Base-by-base conservation (phyloP, 345 rosid genomes). In the Citrus cavaleriei region DNA sequence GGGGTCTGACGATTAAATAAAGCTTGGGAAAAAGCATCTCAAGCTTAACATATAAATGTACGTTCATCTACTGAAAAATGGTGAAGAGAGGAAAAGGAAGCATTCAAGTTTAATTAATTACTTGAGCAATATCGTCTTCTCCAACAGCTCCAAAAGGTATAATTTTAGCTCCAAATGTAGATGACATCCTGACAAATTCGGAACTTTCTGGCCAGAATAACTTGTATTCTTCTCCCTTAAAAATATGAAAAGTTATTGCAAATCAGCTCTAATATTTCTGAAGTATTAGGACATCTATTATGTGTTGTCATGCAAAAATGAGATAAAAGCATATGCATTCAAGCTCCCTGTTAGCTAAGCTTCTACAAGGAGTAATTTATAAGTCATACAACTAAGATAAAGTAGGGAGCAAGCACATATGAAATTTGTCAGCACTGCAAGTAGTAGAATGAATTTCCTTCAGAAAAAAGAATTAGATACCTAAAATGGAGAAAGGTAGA, bases 141-240 rank as follows among this genome's bases (percentile, higher is more conserved):
- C 98, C 97, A 49, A 93, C 89, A 6, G 84, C 82, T 51, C 92
- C 91, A 75, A 92, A 92, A 66, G 97, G 98, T 32, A 93, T 84
- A 35, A 92, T 93, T 67, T 87, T 93, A 76, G 97, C 95, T 70
- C 93, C 95, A 78, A 93, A 92, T 79, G 84, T 87, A 25, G 98
- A 90, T 58, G 98, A 97, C 84, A 86, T 90, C 80, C 95, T 93
- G 46, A 92, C 91, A 82, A 93, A 92, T 81, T 92, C 98, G 10
- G 87, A 80, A 27, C 83, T 89, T 57, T 93, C 89, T 12, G 97
- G 98, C 98, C 97, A 93, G 78, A 91, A 73, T 69, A 91, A 77
- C 88, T 90, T 91, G 79, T 93, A 90, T 70, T 87, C 90, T 87
- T 93, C 98, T 22, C 97, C 95, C 98, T 90, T 42, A 42, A 42